Evolutionary conservation across 2,329 filamentous ascomycete genomes (phyloP).

Genomic region (Colletotrichum shisoi): DNA sequence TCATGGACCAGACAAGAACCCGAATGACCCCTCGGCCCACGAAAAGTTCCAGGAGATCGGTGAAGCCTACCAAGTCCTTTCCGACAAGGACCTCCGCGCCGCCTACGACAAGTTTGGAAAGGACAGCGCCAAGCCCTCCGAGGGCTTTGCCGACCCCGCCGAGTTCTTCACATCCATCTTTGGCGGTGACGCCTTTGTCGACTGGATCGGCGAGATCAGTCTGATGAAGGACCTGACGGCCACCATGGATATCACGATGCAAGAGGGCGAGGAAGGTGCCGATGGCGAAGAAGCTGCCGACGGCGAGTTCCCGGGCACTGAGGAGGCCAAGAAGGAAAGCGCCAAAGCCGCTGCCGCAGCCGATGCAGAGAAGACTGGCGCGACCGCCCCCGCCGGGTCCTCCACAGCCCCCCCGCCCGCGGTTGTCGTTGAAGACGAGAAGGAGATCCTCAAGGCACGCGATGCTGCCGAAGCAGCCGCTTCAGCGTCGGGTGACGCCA

Average conservation of each 20-base stretch:
- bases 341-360: conserved; percentile 53
- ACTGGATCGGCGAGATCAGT: conserved; percentile 97
- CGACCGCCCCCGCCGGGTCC: conserved; percentile 43
- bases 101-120: conserved; percentile 98
- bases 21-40: conserved; percentile 91
- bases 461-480: conserved; percentile 38
- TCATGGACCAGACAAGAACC: conserved; percentile 82
- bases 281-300: conserved; percentile 62
- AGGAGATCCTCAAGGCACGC: conserved; percentile 38
- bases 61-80: conserved; percentile 81
- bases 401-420: conserved; percentile 46
- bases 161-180: conserved; percentile 99
- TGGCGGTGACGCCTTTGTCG: conserved; percentile 91
- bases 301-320: conserved; percentile 64
- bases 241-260: conserved; percentile 97
- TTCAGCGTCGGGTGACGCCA: conserved; percentile 14
- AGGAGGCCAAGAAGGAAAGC: conserved; percentile 65
- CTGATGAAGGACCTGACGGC: conserved; percentile 98
- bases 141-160: conserved; percentile 92
- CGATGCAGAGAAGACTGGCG: conserved; percentile 44
- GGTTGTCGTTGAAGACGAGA: conserved; percentile 54
- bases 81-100: conserved; percentile 83
- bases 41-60: conserved; percentile 91
- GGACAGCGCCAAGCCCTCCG: conserved; percentile 87
- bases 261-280: conserved; percentile 75